phyloP scores from a whole-genome alignment of 2,329 filamentous ascomycete genomes.

The Arthrobotrys conoides region DNA sequence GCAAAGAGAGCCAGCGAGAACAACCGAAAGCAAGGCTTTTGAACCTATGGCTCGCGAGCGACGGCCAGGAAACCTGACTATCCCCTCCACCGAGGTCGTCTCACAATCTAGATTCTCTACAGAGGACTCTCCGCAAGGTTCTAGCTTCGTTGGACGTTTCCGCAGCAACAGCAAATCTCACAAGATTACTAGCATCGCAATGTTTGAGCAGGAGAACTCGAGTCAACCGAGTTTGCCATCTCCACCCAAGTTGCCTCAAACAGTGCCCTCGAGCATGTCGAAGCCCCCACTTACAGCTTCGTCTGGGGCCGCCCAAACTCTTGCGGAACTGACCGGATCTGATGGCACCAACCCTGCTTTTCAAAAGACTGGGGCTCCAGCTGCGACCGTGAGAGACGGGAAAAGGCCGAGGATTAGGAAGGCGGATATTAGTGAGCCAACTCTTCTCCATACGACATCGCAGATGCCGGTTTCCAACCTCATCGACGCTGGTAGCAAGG shows the following conservation, averaged over 20 bases:
- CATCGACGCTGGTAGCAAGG: slow-evolving; percentile 53
- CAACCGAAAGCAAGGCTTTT: slow-evolving; percentile 11
- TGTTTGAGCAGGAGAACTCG: slow-evolving; percentile 50
- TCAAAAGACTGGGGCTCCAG: slow-evolving; percentile 37
- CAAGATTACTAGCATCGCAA: slow-evolving; percentile 43
- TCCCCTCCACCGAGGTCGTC: slow-evolving; percentile 28
- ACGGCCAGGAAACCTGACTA: slow-evolving; percentile 42
- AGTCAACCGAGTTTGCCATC: slow-evolving; percentile 39
- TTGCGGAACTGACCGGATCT: slow-evolving; percentile 50
- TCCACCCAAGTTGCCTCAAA: slow-evolving; percentile 32
- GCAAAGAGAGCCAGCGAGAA: slow-evolving; percentile 24
- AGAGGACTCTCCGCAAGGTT: slow-evolving; percentile 49
- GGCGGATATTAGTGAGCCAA: slow-evolving; percentile 54
- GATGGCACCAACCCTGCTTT: slow-evolving; percentile 49
- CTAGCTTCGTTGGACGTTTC: slow-evolving; percentile 49
- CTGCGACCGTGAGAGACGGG: slow-evolving; percentile 21
- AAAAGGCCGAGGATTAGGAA: slow-evolving; percentile 49
- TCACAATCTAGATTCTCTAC: slow-evolving; percentile 48
- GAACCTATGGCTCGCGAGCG: slow-evolving; percentile 22
- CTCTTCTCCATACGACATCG: slow-evolving; percentile 49
- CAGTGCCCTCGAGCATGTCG: slow-evolving; percentile 33
- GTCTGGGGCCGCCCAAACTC: slow-evolving; percentile 30
- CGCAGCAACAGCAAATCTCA: slow-evolving; percentile 57
- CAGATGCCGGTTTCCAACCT: slow-evolving; percentile 59
- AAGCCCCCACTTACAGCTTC: slow-evolving; percentile 38